Base-by-base conservation (phyloP, 345 rosid genomes). In the Cardamine resedifolia region DNA sequence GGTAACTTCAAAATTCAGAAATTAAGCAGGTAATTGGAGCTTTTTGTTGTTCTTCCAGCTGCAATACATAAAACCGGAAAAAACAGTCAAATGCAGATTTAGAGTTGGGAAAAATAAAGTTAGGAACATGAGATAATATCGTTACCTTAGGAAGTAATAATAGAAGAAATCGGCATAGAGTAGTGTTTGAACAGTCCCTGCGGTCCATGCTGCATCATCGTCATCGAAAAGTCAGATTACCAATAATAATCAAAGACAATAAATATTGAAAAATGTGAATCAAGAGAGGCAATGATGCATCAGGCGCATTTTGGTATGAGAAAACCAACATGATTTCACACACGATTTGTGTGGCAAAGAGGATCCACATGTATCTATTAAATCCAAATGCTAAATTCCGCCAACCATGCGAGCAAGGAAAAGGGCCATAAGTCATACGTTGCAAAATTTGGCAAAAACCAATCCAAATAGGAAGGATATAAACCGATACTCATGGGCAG, bases 21-120 rank as follows among this genome's bases (percentile, higher is more conserved):
- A 58, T 78, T 82, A 93, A 49, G 96, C 96, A 0, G 96, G 97
- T 48, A 90, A 82, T 73, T 87, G 84, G n/a, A 93, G 92, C 85
- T 76, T 90, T 72, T 83, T 81, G 84, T 88, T 87, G 89, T 84
- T 90, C 85, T 86, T 90, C 96, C 93, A 90, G 86, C 93, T 87
- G 84, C 85, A 57, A 55, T 31, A 56, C n/a, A 74, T 34, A 10
- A 58, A 34, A 57, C 9, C 15, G 4, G 11, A 10, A 28, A 43
- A 5, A 10, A 20, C 5, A 28, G 33, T 41, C 45, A n/a, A 41
- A 15, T 24, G 26, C 55, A 45, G 21, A 44, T 43, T 11, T 49
- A 30, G 12, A 33, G 8, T 49, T 50, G 5, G 8, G 39, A 58
- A 44, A 2, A 60, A 49, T 5, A n/a, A 19, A 15, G 36, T 30